Evolutionary conservation across 495 filamentous ascomycete genomes (phyloP).

Genomic region (Aspergillus cavernicola): DNA sequence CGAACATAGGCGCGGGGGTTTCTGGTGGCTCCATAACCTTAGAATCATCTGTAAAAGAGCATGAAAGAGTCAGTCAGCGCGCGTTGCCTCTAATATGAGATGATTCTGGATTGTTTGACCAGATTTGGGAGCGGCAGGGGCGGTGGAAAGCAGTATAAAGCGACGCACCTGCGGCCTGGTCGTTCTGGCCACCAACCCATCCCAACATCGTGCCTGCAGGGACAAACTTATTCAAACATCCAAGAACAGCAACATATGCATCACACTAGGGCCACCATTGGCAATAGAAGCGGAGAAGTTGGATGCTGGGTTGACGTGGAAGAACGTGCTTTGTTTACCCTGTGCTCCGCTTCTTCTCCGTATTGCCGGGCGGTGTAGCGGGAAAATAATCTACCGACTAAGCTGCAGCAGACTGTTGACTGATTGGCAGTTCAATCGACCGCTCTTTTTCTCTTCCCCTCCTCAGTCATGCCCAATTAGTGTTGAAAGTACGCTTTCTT

Average conservation of each 20-base stretch:
- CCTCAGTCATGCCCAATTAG: constrained; percentile 2
- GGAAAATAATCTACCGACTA: neutral
- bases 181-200: constrained; percentile 28
- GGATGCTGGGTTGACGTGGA: constrained; percentile 27
- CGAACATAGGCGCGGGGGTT: constrained; percentile 92
- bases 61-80: constrained; percentile 19
- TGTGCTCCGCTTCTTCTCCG: neutral
- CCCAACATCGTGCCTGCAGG: constrained; percentile 28
- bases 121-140: neutral
- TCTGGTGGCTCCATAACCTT: constrained; percentile 65
- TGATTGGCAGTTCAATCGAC: constrained; percentile 6
- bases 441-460: constrained; percentile 15
- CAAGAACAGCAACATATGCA: constrained; percentile 11
- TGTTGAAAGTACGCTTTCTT: constrained; percentile 7
- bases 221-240: constrained; percentile 12
- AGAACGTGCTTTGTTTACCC: constrained; percentile 32
- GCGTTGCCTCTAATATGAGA: constrained; percentile 6
- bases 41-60: constrained; percentile 30
- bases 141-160: constrained; percentile 9
- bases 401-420: neutral
- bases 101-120: constrained; percentile 11
- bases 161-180: constrained; percentile 28
- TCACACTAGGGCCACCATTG: constrained; percentile 19
- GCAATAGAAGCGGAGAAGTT: constrained; percentile 5
- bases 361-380: constrained; percentile 19